Evolutionary conservation across 2,329 filamentous ascomycete species (phyloP).

Genomic region (Penicillium fuscoglaucum): DNA sequence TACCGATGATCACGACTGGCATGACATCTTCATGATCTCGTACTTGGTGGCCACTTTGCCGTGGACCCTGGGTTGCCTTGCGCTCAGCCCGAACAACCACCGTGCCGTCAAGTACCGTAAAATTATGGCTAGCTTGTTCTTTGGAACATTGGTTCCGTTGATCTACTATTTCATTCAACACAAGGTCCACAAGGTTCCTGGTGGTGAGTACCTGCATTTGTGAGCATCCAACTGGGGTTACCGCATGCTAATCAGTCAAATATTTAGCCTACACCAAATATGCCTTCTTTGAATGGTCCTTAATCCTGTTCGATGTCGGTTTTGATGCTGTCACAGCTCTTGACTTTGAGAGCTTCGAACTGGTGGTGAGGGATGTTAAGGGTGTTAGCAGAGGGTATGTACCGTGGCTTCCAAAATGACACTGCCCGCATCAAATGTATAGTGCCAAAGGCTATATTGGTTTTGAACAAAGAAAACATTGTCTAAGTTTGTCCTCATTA

Average conservation of each 20-base stretch:
- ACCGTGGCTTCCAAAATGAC: constrained; percentile 88
- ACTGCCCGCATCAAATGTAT: constrained; percentile 51
- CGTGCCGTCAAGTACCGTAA: constrained; percentile 86
- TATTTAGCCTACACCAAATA: constrained; percentile 90
- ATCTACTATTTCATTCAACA: constrained; percentile 99
- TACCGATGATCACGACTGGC: constrained; percentile 97
- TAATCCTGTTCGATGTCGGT: constrained; percentile 91
- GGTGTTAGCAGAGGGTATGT: constrained; percentile 98
- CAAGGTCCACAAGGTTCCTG: constrained; percentile 90
- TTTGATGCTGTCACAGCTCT: constrained; percentile 94
- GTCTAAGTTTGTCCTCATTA: constrained; percentile 42
- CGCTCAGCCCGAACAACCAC: constrained; percentile 80
- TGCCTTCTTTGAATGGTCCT: constrained; percentile 95
- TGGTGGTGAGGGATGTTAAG: constrained; percentile 85
- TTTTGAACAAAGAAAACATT: constrained; percentile 33
- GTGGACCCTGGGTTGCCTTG: constrained; percentile 90
- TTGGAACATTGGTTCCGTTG: constrained; percentile 83
- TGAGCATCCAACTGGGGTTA: neutral
- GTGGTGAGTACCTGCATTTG: constrained; percentile 62
- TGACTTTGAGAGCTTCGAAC: constrained; percentile 86
- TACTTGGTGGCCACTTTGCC: constrained; percentile 92
- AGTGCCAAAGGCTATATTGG: constrained; percentile 45
- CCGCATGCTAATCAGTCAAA: constrained; percentile 1
- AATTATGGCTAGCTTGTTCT: constrained; percentile 78
- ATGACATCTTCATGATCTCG: constrained; percentile 99